Evolutionary conservation across 2,329 filamentous ascomycete species (phyloP), one percentile per base, ranked within the genome.

Genomic region (Pseudopithomyces maydicus): DNA sequence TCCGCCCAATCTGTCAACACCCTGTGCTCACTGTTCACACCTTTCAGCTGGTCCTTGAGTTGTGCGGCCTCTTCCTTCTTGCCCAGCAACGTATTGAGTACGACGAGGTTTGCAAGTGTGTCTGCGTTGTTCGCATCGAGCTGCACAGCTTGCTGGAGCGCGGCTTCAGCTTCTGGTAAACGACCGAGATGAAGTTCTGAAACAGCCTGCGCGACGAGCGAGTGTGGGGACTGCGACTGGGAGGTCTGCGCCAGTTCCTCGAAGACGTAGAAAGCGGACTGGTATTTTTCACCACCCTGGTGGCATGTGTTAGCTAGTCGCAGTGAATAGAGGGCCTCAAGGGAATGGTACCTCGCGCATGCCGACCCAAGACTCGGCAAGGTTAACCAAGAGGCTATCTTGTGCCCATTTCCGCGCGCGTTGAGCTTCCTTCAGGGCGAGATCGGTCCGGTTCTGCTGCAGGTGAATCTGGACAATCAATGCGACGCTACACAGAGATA

Each of bases 251-350:
- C 94, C 47, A 98, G 86, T 78, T 99, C 95, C 78, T 98, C 94
- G 71, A 92, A 98, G 59, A 98, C 94, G 82, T 99, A 98, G 79
- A 96, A 98, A 17, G 94, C 89, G 72, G 95, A 91, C 73, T 98
- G 95, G 78, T 98, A 98, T 76, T 92, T 95, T 67, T 97, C 92
- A 65, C 93, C 93, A 71, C 94, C 94, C 90, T 96, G 59, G 23
- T 38, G 52, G 6, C 35, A n/a, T 5, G 11, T 48, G 44, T 58
- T 57, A 80, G 63, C 77, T 44, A 29, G 39, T 20, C 19, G 45
- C 26, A 20, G 26, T 12, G 5, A 11, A 5, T 35, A 26, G n/a
- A 17, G 15, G n/a, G 36, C n/a, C n/a, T 20, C 35, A 39, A 22
- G 39, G 39, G 22, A 35, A 41, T 79, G 84, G 60, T 84, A 95